Percentiles rank a stretch among this genome's conserved stretches.
Conservation (phyloP, 1,139 yeast genomes). For the Candida tetrigidarum region DNA sequence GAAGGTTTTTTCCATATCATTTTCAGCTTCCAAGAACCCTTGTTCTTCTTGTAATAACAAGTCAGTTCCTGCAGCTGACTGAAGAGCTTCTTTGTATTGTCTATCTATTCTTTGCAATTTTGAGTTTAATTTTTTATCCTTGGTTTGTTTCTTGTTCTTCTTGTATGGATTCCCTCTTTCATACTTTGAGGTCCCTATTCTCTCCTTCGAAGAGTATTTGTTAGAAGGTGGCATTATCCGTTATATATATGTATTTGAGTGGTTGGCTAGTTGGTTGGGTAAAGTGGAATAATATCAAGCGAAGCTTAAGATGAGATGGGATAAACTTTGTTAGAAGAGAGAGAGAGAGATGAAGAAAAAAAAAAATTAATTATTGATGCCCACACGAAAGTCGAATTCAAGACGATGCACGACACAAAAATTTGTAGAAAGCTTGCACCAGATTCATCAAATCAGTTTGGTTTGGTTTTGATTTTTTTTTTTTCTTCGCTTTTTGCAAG, state of each 20-base stretch:
- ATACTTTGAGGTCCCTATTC: constrained; percentile 23
- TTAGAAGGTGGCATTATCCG: constrained; percentile 1
- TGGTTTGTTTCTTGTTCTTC: constrained; percentile 27
- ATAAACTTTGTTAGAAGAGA: background rate
- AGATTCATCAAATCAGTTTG: constrained; percentile 2
- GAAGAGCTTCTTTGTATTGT: constrained; percentile 76
- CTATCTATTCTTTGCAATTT: constrained; percentile 69
- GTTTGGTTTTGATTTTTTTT: background rate
- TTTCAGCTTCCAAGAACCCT: constrained; percentile 91
- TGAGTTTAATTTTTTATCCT: constrained; percentile 66
- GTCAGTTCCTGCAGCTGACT: constrained; percentile 86
- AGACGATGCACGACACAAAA: no score
- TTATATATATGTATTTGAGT: no score
- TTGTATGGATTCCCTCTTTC: constrained; percentile 18
- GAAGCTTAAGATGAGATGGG: constrained; percentile 1
- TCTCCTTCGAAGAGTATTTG: constrained; percentile 14
- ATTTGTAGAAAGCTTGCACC: background rate
- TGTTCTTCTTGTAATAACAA: constrained; percentile 80
- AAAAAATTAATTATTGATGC: background rate
- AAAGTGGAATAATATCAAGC: no score
- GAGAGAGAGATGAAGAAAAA: constrained; percentile 5
- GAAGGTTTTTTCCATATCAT: constrained; percentile 83
- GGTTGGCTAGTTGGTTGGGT: background rate
- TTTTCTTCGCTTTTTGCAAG: background rate
- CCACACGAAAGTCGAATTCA: constrained; percentile 1